A percentile compares a stretch with the other conserved stretches of the same genome.
phyloP scores from a whole-genome alignment of 768 basidiomycete genomes.

The Myochromella boudieri region DNA sequence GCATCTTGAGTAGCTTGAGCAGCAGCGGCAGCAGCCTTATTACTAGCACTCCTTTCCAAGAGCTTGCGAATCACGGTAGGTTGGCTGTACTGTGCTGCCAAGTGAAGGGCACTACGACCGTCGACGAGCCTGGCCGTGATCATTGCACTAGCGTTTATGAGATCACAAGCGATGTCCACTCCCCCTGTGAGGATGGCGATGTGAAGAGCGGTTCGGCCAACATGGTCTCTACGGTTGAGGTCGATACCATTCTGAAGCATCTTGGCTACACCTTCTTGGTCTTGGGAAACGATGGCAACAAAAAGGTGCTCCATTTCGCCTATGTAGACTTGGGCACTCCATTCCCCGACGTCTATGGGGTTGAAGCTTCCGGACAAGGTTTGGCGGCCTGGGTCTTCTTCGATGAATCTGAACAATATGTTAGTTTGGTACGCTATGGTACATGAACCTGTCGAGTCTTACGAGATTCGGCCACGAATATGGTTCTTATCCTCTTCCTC shows the following conservation, averaged over 20 bases:
- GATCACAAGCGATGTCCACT: conserved; percentile 44
- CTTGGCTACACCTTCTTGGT: conserved; percentile 37
- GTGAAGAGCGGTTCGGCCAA: conserved; percentile 62
- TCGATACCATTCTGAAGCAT: conserved; percentile 44
- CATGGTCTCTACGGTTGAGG: conserved; percentile 56
- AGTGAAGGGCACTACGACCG: conserved; percentile 54
- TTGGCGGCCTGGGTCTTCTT: conserved; percentile 62
- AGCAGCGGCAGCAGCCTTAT: neutral
- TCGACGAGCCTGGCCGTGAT: conserved; percentile 58
- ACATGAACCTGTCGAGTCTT: conserved; percentile 18
- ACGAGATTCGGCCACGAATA: conserved; percentile 54
- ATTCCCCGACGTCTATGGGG: conserved; percentile 66
- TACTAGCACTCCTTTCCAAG: conserved; percentile 31
- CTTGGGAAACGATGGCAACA: conserved; percentile 47
- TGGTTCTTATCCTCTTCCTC: conserved; percentile 52
- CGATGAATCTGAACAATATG: conserved; percentile 43
- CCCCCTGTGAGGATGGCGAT: conserved; percentile 50
- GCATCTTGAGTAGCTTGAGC: conserved; percentile 10
- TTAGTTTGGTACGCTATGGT: neutral
- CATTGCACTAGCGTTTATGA: conserved; percentile 55
- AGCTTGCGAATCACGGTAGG: conserved; percentile 45
- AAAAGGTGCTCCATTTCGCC: conserved; percentile 56
- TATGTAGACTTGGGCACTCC: conserved; percentile 62
- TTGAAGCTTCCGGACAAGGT: conserved; percentile 63
- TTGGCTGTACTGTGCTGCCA: conserved; percentile 51